Base-by-base conservation (phyloP, 2,329 filamentous ascomycete genomes). In the Bipolaris cookei region DNA sequence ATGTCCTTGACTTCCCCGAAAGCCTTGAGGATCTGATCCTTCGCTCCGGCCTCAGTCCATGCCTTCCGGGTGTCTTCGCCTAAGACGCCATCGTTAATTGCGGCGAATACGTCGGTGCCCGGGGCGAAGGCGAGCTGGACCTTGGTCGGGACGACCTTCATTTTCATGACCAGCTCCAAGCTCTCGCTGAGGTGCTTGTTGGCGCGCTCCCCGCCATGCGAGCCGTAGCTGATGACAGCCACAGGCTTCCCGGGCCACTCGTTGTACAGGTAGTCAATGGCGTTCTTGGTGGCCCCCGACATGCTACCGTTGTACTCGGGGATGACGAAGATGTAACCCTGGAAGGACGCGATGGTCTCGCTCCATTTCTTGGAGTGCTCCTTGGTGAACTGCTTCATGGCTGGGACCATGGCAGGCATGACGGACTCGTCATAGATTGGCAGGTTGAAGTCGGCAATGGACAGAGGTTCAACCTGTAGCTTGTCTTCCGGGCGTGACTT, bases 241-340 rank as follows among this genome's bases (percentile, higher is more conserved):
- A 78, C 79, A 0, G 84, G 81, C 69, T 87, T 87, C 7, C 80
- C 82, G 21, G 72, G 79, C 82, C 84, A 87, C 66, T 87, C 85
- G 63, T 86, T 74, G 63, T 79, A 81, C 0, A 88, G 77, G 65
- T 85, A 88, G 68, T 88, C 86, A 53, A 88, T 79, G 5, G 86
- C 85, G 66, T 87, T 88, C 76, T 88, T 88, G 46, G 84, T 72
- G 6, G 76, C 79, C 0, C 81, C 84, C 0, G 85, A 76, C 5
- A 86, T 73, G 21, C 83, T 80, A 68, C 76, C 82, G 75, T 88
- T 87, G 67, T 87, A 88, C 69, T 84, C 80, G 1, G 81, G 79
- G n/a, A 80, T 77, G 41, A 84, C 78, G 45, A 84, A 72, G 32
- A 85, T 67, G 68, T 82, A 84, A 14, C 67, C 82, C 46, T 81